Evolutionary conservation across 805 yeast genomes (phyloP).

Genomic region (Wickerhamiella kurtzmanii): DNA sequence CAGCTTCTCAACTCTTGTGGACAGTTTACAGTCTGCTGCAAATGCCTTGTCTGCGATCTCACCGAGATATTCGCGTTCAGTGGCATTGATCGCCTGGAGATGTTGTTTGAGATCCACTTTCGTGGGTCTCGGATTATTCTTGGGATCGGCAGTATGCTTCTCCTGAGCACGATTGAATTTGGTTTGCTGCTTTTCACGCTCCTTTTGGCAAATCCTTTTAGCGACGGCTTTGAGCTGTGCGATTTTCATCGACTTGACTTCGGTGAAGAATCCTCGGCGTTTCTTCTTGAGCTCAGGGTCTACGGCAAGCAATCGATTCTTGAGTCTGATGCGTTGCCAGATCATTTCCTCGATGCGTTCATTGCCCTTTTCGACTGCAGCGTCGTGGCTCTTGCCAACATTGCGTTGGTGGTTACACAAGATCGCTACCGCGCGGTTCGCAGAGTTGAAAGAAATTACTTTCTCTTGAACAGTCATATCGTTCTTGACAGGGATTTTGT

Average conservation of each 20-base stretch:
- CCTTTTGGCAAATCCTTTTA: conserved; percentile 46
- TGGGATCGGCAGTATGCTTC: conserved; percentile 41
- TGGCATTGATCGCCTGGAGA: conserved; percentile 36
- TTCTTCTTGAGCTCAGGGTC: conserved; percentile 46
- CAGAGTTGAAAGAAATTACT: conserved; percentile 79
- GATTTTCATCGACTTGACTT: conserved; percentile 48
- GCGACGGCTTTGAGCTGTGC: conserved; percentile 53
- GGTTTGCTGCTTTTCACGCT: conserved; percentile 46
- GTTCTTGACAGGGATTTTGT: conserved; percentile 50
- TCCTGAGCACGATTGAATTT: conserved; percentile 40
- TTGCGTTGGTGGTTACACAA: conserved; percentile 95
- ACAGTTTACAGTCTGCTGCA: conserved; percentile 36
- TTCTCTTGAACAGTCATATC: conserved; percentile 82
- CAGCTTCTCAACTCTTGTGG: conserved; percentile 48
- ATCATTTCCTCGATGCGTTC: conserved; percentile 66
- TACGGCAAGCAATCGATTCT: conserved; percentile 52
- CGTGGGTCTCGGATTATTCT: conserved; percentile 37
- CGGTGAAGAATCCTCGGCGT: conserved; percentile 41
- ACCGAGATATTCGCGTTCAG: conserved; percentile 29
- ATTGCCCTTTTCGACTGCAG: conserved; percentile 61
- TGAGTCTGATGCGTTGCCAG: conserved; percentile 70
- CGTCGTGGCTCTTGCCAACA: conserved; percentile 72
- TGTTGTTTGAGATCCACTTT: conserved; percentile 40
- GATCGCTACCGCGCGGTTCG: conserved; percentile 89
- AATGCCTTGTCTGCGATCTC: conserved; percentile 46